A percentile compares a stretch with the other conserved stretches of the same genome.
Conservation (phyloP, 1,284 basidiomycete genomes). For the Sporisorium scitamineum region DNA sequence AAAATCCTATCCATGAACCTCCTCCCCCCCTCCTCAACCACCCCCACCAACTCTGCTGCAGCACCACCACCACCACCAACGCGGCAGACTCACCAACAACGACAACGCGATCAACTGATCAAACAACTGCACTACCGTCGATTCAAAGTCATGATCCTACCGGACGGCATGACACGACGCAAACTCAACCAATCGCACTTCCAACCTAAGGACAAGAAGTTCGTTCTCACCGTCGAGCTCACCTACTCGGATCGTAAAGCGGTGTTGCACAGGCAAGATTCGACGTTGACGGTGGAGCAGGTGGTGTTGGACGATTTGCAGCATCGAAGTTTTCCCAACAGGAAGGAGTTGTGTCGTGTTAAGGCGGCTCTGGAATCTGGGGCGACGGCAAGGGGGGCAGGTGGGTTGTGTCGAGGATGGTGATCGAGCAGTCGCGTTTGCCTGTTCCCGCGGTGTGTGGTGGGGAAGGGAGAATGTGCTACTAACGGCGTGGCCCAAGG, state of each 20-base stretch:
- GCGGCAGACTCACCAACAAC: constrained; percentile 16
- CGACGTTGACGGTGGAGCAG: not conserved
- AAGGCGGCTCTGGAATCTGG: not conserved
- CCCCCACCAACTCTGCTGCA: not conserved
- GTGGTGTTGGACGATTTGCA: constrained; percentile 14
- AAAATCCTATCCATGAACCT: constrained; percentile 31
- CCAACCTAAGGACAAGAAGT: constrained; percentile 14
- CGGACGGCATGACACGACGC: constrained; percentile 38
- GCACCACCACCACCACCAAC: no score
- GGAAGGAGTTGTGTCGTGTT: constrained; percentile 4
- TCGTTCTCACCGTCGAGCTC: constrained; percentile 20
- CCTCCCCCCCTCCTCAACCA: constrained; percentile 5
- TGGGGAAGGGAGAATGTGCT: not conserved
- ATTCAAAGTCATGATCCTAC: constrained; percentile 31
- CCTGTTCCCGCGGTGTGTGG: not conserved
- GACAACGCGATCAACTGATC: constrained; percentile 30
- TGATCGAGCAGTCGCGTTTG: not conserved
- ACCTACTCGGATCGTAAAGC: not conserved
- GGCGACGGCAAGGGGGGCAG: not conserved
- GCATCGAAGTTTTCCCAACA: constrained; percentile 6
- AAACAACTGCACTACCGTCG: constrained; percentile 44
- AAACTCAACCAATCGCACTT: constrained; percentile 16
- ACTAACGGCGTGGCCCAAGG: constrained; percentile 1
- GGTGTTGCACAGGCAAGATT: constrained; percentile 9
- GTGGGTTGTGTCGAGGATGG: not conserved